Evolutionary conservation across 345 rosid genomes (phyloP), one percentile per base, ranked within the genome.

Genomic region (Sonneratia alba): DNA sequence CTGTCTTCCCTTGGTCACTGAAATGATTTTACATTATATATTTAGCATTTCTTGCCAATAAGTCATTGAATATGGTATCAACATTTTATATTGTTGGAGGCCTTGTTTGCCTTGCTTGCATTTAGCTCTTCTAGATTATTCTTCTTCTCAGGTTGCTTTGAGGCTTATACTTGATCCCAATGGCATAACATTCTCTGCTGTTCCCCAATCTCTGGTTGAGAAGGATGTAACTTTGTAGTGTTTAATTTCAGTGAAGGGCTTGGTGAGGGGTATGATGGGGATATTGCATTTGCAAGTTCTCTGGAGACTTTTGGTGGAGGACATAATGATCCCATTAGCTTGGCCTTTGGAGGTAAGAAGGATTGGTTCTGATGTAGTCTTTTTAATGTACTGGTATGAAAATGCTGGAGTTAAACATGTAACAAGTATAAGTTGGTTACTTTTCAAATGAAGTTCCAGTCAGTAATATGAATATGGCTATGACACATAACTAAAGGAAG

Each of bases 291-390:
- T 76, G 98, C 98, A 45, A 88, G 97, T 87, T 95, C 98, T 61
- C 84, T 94, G 71, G 98, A 94, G 86, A 79, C 88, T 66, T 96
- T 96, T 84, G 98, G 99, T 64, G 98, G 98, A 78, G 99, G 97
- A 63, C 99, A 96, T 76, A 96, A 92, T 74, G 99, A 96, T 83
- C 98, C 98, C 36, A 91, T 96, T 49, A 91, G 99, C 83, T 84
- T 92, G 74, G 97, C 99, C 74, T 96, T 96, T 81, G 99, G 99
- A 82, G 99, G 99, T 92, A 83, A 70, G 79, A 63, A 18, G 22
- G 18, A 48, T 61, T 47, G 70, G 24, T 56, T 62, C 67, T 70
- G 37, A 13, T 65, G 63, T 70, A 36, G 40, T 32, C n/a, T 6
- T 22, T 47, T 3, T 7, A 10, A 47, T 47, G 51, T 47, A 47